Evolutionary conservation across 805 yeast species (phyloP).

Genomic region (Sungouiella thailandica): DNA sequence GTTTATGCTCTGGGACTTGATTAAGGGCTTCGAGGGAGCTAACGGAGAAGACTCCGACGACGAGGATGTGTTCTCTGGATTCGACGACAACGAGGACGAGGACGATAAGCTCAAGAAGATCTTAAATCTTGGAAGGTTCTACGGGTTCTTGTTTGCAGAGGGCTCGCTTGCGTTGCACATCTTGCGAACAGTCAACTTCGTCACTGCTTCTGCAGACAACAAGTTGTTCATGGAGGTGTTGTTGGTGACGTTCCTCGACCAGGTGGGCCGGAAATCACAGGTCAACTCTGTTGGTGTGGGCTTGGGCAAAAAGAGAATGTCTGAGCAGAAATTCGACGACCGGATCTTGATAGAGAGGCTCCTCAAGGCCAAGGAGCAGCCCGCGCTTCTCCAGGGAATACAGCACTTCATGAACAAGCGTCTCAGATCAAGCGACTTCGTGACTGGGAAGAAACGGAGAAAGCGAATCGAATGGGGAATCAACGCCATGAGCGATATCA

Average conservation of each 20-base stretch:
- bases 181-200: constrained; percentile 66
- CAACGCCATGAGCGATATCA: constrained; percentile 48
- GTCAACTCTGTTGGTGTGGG: constrained; percentile 42
- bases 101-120: constrained; percentile 55
- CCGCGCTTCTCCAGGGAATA: constrained; percentile 58
- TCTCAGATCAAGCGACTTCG: constrained; percentile 41
- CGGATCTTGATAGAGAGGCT: constrained; percentile 44
- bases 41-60: constrained; percentile 35
- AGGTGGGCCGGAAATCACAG: constrained; percentile 60
- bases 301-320: constrained; percentile 23
- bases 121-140: constrained; percentile 75
- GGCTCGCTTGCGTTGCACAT: constrained; percentile 70
- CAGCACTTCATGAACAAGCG: constrained; percentile 52
- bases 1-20: constrained; percentile 81
- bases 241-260: constrained; percentile 62
- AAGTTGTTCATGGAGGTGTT: constrained; percentile 69
- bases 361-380: constrained; percentile 53
- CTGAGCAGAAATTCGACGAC: constrained; percentile 42
- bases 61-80: constrained; percentile 35
- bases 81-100: constrained; percentile 33
- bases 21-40: constrained; percentile 58
- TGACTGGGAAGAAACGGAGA: constrained; percentile 50
- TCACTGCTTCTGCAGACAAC: constrained; percentile 61
- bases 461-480: constrained; percentile 66
- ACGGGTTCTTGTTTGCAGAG: constrained; percentile 69